phyloP scores from a whole-genome alignment of 176 grass and related monocot species.

The Aegilops longissima region DNA sequence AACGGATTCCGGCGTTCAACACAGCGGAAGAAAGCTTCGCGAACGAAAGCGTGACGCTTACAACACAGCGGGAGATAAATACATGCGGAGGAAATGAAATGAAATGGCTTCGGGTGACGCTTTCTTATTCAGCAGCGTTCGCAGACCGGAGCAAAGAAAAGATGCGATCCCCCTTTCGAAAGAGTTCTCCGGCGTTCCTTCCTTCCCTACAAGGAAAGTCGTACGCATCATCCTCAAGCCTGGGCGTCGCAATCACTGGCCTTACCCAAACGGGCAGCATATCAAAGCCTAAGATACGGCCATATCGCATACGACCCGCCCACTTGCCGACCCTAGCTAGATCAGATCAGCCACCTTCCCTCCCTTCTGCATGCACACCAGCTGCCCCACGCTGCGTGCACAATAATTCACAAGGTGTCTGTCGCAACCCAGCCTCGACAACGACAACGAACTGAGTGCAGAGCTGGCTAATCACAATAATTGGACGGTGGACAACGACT shows the following conservation, averaged over 20 bases:
- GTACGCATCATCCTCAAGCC: neutral
- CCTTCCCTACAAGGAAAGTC: neutral
- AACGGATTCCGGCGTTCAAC: neutral
- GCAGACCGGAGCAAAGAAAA: neutral
- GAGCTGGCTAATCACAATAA: slow-evolving; percentile 29
- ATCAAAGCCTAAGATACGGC: slow-evolving; percentile 31
- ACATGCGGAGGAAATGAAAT: no score
- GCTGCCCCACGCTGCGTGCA: neutral
- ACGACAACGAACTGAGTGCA: neutral
- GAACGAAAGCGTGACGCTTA: neutral
- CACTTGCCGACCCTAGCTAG: slow-evolving; percentile 2
- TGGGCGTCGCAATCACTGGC: neutral
- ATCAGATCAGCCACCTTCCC: neutral
- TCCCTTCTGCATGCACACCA: slow-evolving; percentile 21
- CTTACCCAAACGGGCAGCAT: neutral
- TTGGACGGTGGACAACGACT: neutral
- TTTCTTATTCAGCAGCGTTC: neutral
- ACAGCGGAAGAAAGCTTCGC: neutral
- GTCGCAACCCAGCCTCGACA: slow-evolving; percentile 14
- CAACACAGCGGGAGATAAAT: no score
- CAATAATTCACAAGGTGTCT: slow-evolving; percentile 48
- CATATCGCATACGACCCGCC: slow-evolving; percentile 12
- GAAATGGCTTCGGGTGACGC: neutral
- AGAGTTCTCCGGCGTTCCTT: neutral
- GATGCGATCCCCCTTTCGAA: neutral